Percentiles rank a stretch among this genome's conserved stretches.
phyloP scores from a whole-genome alignment of 176 grass and related monocot genomes.

The Leersia perrieri region DNA sequence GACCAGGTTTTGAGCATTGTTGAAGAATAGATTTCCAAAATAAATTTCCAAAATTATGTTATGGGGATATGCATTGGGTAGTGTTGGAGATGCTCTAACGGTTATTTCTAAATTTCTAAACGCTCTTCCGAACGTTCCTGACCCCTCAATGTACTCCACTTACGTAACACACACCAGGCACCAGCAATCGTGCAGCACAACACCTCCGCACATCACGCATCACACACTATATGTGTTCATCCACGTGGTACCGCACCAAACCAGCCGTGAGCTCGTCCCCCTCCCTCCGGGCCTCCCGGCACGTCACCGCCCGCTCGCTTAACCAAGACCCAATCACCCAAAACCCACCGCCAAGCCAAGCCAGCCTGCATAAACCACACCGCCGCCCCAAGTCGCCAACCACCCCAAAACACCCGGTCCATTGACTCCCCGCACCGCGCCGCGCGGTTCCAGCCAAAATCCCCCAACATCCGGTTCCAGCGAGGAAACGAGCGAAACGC shows the following conservation, averaged over 20 bases:
- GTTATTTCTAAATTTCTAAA: too few relatives aligned
- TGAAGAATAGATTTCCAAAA: too few relatives aligned
- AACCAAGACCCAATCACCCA: too few relatives aligned
- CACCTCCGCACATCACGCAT: not conserved
- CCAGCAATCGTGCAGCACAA: not conserved
- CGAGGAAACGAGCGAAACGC: not conserved
- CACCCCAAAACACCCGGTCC: not conserved
- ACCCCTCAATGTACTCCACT: too few relatives aligned
- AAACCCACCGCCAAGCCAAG: too few relatives aligned
- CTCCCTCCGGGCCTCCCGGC: not conserved
- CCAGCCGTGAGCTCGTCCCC: too few relatives aligned
- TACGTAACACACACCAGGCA: too few relatives aligned
- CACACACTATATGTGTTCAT: not conserved
- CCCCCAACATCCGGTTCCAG: not conserved
- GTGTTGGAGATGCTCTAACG: too few relatives aligned
- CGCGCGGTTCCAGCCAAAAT: not conserved
- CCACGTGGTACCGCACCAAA: constrained; percentile 36
- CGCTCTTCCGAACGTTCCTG: too few relatives aligned
- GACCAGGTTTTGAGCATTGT: too few relatives aligned
- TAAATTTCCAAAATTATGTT: too few relatives aligned
- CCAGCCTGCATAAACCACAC: not conserved
- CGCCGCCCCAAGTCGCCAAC: not conserved
- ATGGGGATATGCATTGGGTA: too few relatives aligned
- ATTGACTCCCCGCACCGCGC: constrained; percentile 1
- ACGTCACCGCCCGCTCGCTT: constrained; percentile 3